Base-by-base conservation (phyloP, 306 rosid species). In the Malus sylvestris region DNA sequence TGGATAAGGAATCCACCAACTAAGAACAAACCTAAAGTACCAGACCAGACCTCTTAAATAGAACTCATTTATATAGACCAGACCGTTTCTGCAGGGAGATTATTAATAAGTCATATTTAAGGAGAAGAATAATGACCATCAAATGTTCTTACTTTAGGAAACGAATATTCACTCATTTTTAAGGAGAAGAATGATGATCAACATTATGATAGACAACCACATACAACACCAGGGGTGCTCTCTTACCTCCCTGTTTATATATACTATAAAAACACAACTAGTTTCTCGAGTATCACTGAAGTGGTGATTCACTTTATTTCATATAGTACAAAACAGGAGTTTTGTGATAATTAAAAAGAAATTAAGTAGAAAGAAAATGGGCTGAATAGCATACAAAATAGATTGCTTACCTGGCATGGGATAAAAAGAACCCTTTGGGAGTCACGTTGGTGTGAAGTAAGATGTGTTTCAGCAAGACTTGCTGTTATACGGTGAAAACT, bases 391-490 rank as follows among this genome's bases (percentile, higher is more conserved):
- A 42, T 23, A 77, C 22, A 52, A 23, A 72, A 35, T n/a, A 59
- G 44, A 73, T 60, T 16, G 53, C 55, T 73, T 80, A 89, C 99
- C 97, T 95, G 99, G 80, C 99, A 95, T 72, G 99, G 99, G 79
- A 95, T 95, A 74, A 84, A 95, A 73, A 95, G 97, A 76, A 95
- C 99, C 83, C 99, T 88, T 70, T 91, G 98, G 69, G 91, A 85
- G 70, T 88, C 86, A 72, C 81, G 91, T 82, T 95, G 98, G 81
- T 88, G 88, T 20, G 90, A 30, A 77, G 97, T 89, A 84, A 95
- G 96, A 81, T 95, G 93, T 62, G 82, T 88, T 86, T 92, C 99
- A 76, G 95, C 88, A 64, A 95, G 92, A 87, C 91, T 89, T 73
- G 87, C 87, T 58, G 97, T 92, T 71, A 89, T 85, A 88, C 76